Evolutionary conservation across 2,329 filamentous ascomycete species (phyloP).

Genomic region (Colletotrichum gloeosporioides): DNA sequence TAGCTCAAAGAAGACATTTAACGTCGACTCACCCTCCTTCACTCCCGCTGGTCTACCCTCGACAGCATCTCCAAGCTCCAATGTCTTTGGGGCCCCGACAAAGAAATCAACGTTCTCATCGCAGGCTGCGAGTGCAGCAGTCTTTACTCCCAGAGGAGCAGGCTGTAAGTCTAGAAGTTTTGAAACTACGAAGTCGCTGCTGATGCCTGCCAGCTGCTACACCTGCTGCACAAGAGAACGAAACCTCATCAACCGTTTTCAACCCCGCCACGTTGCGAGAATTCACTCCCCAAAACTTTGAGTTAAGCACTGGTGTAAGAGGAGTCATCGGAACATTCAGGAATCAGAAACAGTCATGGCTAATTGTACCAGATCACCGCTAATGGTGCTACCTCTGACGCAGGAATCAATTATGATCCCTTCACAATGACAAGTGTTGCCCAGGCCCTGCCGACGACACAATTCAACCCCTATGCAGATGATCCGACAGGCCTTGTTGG

Average conservation of each 20-base stretch:
- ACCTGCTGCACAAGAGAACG: conserved; percentile 37
- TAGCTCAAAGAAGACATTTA: conserved; percentile 77
- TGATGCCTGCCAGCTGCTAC: conserved; percentile 12
- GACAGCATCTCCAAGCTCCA: conserved; percentile 28
- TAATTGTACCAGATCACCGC: conserved; percentile 36
- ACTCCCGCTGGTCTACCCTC: conserved; percentile 66
- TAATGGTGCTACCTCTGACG: conserved; percentile 56
- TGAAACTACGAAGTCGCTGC: not conserved
- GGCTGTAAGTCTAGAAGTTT: conserved; percentile 37
- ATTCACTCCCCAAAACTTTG: conserved; percentile 64
- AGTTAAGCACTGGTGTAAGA: conserved; percentile 54
- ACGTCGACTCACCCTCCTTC: conserved; percentile 96
- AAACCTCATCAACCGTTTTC: conserved; percentile 47
- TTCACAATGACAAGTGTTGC: conserved; percentile 65
- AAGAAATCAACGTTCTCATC: conserved; percentile 85
- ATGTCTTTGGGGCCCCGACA: conserved; percentile 39
- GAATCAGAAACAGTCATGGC: not conserved
- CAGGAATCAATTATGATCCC: conserved; percentile 63
- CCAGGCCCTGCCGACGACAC: conserved; percentile 56
- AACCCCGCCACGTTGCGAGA: conserved; percentile 64
- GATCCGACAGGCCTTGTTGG: conserved; percentile 66
- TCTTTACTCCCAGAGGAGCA: conserved; percentile 76
- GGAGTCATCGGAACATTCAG: not conserved
- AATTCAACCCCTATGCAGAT: conserved; percentile 79
- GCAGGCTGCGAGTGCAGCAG: conserved; percentile 86